A percentile compares a stretch with the other conserved stretches of the same genome.
Evolutionary conservation across 345 rosid genomes (phyloP).

Genomic region (Gossypium anomalum): DNA sequence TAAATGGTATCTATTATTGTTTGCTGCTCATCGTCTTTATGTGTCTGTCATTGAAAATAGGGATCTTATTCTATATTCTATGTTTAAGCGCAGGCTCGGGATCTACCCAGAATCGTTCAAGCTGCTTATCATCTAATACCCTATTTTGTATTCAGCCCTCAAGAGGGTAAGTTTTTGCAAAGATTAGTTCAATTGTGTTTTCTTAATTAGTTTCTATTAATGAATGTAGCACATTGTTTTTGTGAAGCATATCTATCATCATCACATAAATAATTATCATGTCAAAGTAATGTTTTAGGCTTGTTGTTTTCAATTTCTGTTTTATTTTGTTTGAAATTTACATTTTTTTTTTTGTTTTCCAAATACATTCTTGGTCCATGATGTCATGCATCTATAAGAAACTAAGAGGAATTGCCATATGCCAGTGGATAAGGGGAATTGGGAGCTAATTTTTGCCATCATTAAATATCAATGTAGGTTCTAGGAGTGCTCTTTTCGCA

Average conservation of each 20-base stretch:
- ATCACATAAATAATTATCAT: background rate
- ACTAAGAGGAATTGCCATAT: background rate
- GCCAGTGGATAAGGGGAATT: background rate
- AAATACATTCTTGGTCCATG: background rate
- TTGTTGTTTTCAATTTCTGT: background rate
- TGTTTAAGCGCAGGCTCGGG: conserved; percentile 70
- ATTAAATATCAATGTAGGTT: conserved; percentile 37
- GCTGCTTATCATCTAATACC: conserved; percentile 75
- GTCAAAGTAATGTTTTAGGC: background rate
- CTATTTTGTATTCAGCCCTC: conserved; percentile 77
- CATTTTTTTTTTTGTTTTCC: background rate
- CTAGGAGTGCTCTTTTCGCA: conserved; percentile 82
- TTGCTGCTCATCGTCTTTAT: background rate
- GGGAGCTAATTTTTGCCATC: background rate
- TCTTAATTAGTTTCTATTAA: background rate
- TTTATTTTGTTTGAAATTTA: background rate
- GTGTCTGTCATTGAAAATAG: background rate
- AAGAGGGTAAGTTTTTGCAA: conserved; percentile 59
- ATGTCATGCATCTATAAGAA: background rate
- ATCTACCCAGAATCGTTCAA: conserved; percentile 76
- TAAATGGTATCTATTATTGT: no score
- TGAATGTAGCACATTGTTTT: background rate
- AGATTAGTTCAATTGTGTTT: background rate
- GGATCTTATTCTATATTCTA: background rate
- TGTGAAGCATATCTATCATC: background rate